Percentiles rank a stretch among this genome's conserved stretches.
phyloP scores from a whole-genome alignment of 495 filamentous ascomycete genomes.

The Aspergillus affinis region DNA sequence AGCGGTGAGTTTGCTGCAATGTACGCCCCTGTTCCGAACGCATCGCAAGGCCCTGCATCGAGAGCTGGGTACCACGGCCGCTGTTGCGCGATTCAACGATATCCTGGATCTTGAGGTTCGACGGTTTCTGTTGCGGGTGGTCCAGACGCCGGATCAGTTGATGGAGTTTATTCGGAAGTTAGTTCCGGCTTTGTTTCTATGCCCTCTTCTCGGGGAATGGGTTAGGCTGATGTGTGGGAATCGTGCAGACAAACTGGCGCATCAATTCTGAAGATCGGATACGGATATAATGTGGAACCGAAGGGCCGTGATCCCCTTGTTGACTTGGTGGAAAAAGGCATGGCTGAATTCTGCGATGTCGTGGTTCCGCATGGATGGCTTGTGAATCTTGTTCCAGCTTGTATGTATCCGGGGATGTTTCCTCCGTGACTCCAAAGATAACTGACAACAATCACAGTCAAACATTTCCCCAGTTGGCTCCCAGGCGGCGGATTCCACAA shows the following conservation, averaged over 20 bases:
- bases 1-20: conserved; percentile 29
- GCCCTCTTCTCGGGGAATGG: too few relatives aligned
- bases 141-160: conserved; percentile 36
- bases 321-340: conserved; percentile 35
- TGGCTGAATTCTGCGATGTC: conserved; percentile 44
- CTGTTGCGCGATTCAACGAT: conserved; percentile 32
- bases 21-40: conserved; percentile 34
- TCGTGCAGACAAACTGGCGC: conserved; percentile 37
- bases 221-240: too few relatives aligned
- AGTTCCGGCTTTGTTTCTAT: conserved; percentile 14
- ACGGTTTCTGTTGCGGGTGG: conserved; percentile 42
- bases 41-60: conserved; percentile 40
- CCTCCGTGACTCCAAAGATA: too few relatives aligned
- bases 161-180: conserved; percentile 43
- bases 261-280: conserved; percentile 48
- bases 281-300: conserved; percentile 50
- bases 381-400: conserved; percentile 44
- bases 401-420: too few relatives aligned
- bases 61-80: conserved; percentile 23
- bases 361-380: conserved; percentile 42
- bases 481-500: conserved; percentile 47
- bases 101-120: conserved; percentile 41
- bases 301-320: conserved; percentile 44
- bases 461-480: conserved; percentile 45
- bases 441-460: conserved; percentile 23